phyloP scores from a whole-genome alignment of 768 basidiomycete genomes.

The Termitomyces sp. region DNA sequence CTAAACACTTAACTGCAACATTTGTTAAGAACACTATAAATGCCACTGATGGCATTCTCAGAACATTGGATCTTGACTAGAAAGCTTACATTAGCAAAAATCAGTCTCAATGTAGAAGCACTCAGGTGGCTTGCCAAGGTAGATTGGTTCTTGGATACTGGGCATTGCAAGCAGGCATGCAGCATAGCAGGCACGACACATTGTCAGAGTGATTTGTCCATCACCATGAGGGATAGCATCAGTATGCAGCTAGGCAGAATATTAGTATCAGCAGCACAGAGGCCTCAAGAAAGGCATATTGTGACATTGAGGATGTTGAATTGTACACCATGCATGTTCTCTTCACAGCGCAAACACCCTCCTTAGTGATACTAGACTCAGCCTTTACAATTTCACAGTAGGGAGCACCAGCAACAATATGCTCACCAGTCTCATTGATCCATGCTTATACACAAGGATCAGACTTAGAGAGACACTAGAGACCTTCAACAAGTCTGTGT shows the following conservation, averaged over 20 bases:
- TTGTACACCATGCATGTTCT: constrained; percentile 98
- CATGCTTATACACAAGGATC: constrained; percentile 98
- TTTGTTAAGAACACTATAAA: constrained; percentile 92
- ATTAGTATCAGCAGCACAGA: neutral
- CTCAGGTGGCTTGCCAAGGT: constrained; percentile 58
- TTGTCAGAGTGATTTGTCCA: constrained; percentile 97
- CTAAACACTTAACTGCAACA: constrained; percentile 98
- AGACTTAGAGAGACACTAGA: constrained; percentile 99
- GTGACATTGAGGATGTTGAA: constrained; percentile 96
- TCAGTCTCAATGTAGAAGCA: neutral
- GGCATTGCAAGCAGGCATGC: constrained; percentile 91
- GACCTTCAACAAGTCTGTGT: constrained; percentile 99
- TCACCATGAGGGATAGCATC: constrained; percentile 99
- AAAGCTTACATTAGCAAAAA: neutral
- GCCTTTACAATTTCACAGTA: constrained; percentile 97
- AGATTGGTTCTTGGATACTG: constrained; percentile 92
- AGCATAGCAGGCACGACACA: constrained; percentile 95
- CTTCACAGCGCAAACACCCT: constrained; percentile 94
- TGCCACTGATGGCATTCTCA: constrained; percentile 96
- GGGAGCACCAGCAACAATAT: constrained; percentile 97
- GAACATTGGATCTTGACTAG: constrained; percentile 98
- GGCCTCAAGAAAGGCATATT: constrained; percentile 37
- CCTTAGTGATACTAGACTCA: constrained; percentile 96
- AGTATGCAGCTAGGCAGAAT: constrained; percentile 69
- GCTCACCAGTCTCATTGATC: constrained; percentile 91